phyloP scores from a whole-genome alignment of 495 filamentous ascomycete genomes.

The Parmelia sp. region DNA sequence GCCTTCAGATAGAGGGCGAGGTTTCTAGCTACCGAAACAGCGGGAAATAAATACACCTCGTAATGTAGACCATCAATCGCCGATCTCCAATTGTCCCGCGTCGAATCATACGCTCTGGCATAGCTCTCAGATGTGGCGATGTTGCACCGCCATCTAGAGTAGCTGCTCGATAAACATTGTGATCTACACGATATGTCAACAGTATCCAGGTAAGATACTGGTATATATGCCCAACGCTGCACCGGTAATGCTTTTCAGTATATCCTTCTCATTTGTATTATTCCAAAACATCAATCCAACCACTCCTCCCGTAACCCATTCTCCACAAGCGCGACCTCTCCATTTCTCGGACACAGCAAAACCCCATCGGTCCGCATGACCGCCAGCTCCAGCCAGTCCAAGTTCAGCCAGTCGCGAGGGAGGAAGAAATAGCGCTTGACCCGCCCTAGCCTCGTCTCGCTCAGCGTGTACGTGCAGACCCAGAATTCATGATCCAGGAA shows the following conservation, averaged over 20 bases:
- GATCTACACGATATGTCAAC: too few relatives aligned
- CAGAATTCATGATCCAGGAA: conserved; percentile 18
- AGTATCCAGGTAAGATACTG: too few relatives aligned
- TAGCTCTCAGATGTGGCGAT: not conserved
- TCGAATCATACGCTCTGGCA: not conserved
- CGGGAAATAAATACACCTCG: too few relatives aligned
- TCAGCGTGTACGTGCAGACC: conserved; percentile 14
- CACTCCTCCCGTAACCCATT: not conserved
- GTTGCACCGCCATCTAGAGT: too few relatives aligned
- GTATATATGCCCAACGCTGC: too few relatives aligned
- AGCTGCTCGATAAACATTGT: too few relatives aligned
- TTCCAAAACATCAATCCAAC: too few relatives aligned
- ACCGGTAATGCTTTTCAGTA: too few relatives aligned
- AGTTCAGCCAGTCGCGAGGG: conserved; percentile 11
- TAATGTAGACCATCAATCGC: not conserved
- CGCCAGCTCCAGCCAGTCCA: conserved; percentile 8
- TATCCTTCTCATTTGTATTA: not conserved
- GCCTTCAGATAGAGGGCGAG: too few relatives aligned
- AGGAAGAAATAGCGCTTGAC: conserved; percentile 18
- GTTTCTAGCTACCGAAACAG: too few relatives aligned
- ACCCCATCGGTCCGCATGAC: conserved; percentile 6
- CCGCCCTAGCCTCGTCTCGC: not conserved
- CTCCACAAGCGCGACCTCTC: conserved; percentile 17
- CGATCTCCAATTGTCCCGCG: not conserved
- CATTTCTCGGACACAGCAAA: conserved; percentile 14